phyloP scores from a whole-genome alignment of 1,284 basidiomycete species.

The Rhodotorula sp. region DNA sequence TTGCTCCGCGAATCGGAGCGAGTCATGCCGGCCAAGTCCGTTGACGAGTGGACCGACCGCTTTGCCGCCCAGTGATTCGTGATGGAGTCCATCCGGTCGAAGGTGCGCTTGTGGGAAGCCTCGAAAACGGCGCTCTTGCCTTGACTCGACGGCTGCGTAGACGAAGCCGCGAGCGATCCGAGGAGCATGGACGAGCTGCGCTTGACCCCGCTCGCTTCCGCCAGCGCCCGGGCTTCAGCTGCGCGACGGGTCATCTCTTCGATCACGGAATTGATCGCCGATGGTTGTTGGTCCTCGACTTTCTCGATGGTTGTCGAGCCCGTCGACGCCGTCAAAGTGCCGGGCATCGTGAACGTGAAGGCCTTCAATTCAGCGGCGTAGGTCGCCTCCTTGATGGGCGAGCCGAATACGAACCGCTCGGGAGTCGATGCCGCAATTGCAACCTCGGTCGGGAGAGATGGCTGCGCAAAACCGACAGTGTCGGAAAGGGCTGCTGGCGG shows the following conservation, averaged over 20 bases:
- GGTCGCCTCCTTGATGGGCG: neutral
- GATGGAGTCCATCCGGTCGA: slow-evolving; percentile 34
- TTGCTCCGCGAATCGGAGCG: slow-evolving; percentile 7
- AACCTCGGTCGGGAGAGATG: no score
- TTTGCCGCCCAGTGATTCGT: slow-evolving; percentile 28
- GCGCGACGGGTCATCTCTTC: slow-evolving; percentile 32
- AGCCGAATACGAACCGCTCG: slow-evolving; percentile 24
- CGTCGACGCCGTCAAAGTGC: slow-evolving; percentile 8
- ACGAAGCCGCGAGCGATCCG: neutral
- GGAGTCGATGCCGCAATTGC: no score
- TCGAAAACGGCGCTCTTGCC: slow-evolving; percentile 21
- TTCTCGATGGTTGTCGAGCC: neutral
- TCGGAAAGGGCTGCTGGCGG: no score
- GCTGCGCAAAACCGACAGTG: no score
- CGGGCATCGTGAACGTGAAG: slow-evolving; percentile 26
- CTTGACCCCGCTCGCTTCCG: neutral
- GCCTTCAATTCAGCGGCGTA: neutral
- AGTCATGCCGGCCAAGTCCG: slow-evolving; percentile 3
- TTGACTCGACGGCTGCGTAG: neutral
- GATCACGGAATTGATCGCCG: slow-evolving; percentile 12
- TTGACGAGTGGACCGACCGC: slow-evolving; percentile 5
- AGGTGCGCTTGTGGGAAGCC: slow-evolving; percentile 13
- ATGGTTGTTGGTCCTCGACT: no score
- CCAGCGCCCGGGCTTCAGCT: neutral
- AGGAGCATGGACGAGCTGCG: neutral